These are phyloP conservation scores for Fraxinus excelsior DNA, from an alignment of 257 asterid genomes.

Conservation along the genomic window DNA sequence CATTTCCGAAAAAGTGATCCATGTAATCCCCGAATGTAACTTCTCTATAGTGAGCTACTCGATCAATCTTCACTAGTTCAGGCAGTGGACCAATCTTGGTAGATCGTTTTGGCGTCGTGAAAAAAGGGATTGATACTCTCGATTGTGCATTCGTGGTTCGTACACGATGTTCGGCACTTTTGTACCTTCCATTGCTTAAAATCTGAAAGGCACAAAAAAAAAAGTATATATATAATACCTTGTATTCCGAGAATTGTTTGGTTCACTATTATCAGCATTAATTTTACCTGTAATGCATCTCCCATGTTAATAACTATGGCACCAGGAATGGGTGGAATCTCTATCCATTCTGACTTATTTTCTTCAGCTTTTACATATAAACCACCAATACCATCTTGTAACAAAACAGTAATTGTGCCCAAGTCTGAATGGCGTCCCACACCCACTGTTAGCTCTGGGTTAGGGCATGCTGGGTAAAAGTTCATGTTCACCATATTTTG, in stretches of 20 bases:
- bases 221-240: too few species aligned
- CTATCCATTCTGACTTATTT: slow-evolving; percentile 35
- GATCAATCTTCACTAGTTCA: slow-evolving; percentile 31
- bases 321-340: slow-evolving; percentile 40
- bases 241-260: too few species aligned
- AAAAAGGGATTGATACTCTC: slow-evolving; percentile 40
- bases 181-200: slow-evolving; percentile 45
- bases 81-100: slow-evolving; percentile 33
- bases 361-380: slow-evolving; percentile 40
- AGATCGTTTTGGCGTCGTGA: slow-evolving; percentile 28
- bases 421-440: slow-evolving; percentile 44
- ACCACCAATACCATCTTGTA: slow-evolving; percentile 52
- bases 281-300: slow-evolving; percentile 40
- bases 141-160: slow-evolving; percentile 37
- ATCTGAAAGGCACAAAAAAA: slow-evolving; percentile 18
- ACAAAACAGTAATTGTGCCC: slow-evolving; percentile 40
- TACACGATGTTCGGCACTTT: slow-evolving; percentile 41
- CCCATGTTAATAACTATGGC: slow-evolving; percentile 44
- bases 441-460: slow-evolving; percentile 44
- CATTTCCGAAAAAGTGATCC: slow-evolving; percentile 34
- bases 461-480: slow-evolving; percentile 39
- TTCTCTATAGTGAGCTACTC: slow-evolving; percentile 31
- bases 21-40: slow-evolving; percentile 37
- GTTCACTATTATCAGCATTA: too few species aligned
- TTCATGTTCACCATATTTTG: slow-evolving; percentile 44